A percentile compares a stretch with the other conserved stretches of the same genome.
Evolutionary conservation across 2,329 filamentous ascomycete species (phyloP).

Genomic region (Pseudohalonectria lignicola): DNA sequence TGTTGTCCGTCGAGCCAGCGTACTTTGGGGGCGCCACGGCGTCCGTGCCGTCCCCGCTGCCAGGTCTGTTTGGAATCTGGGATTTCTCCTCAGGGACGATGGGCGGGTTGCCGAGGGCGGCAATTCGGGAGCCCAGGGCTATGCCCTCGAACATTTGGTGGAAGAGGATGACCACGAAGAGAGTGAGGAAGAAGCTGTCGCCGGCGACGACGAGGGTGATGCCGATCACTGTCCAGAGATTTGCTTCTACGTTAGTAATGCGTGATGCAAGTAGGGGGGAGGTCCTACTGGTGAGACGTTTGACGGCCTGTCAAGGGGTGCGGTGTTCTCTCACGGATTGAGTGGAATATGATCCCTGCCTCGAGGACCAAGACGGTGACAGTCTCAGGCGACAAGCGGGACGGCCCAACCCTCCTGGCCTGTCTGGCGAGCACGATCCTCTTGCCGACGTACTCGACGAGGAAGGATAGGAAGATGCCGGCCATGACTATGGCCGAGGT

Average conservation of each 20-base stretch:
- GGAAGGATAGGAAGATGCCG: conserved; percentile 61
- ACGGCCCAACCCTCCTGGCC: conserved; percentile 14
- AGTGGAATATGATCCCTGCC: conserved; percentile 66
- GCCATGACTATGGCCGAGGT: conserved; percentile 64
- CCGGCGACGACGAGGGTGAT: conserved; percentile 51
- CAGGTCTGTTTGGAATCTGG: no score
- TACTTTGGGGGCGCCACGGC: conserved; percentile 4
- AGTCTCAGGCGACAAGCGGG: conserved; percentile 25
- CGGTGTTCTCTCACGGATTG: conserved; percentile 38
- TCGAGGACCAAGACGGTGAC: conserved; percentile 61
- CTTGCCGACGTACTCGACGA: conserved; percentile 57
- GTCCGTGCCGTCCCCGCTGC: background rate
- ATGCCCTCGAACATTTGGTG: conserved; percentile 73
- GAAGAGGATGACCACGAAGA: conserved; percentile 62
- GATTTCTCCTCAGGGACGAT: conserved; percentile 1
- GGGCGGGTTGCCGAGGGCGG: conserved; percentile 33
- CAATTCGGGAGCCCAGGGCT: conserved; percentile 61
- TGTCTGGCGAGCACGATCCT: conserved; percentile 35
- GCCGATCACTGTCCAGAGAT: conserved; percentile 54
- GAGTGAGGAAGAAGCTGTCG: conserved; percentile 42
- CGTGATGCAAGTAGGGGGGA: no score
- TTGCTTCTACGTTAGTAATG: no score
- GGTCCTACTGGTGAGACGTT: no score
- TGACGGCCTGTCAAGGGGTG: background rate
- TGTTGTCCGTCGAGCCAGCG: background rate